Percentiles rank a stretch among this genome's conserved stretches.
These are phyloP conservation scores for Ballota nigra DNA, from an alignment of 257 asterid species.

Conservation along the genomic window DNA sequence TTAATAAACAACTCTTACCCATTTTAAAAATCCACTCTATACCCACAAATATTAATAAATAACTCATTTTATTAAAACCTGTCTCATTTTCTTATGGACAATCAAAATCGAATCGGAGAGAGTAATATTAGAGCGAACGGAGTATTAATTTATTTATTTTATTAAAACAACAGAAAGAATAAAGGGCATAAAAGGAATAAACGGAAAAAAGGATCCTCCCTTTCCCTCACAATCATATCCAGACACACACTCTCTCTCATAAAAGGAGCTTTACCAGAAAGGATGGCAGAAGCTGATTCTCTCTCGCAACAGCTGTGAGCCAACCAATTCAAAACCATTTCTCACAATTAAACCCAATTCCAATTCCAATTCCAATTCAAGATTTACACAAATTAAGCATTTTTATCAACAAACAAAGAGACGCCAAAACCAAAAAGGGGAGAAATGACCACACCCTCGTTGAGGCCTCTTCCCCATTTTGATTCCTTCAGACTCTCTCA, in stretches of 20 bases:
- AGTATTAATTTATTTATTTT: no score
- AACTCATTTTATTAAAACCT: no score
- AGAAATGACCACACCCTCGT: slow-evolving; percentile 40
- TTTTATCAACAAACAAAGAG: background rate
- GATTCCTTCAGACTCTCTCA: slow-evolving; percentile 35
- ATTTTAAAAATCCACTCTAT: no score
- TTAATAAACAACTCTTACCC: no score
- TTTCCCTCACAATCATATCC: slow-evolving; percentile 18
- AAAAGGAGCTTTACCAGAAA: slow-evolving; percentile 24
- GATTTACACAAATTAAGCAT: slow-evolving; percentile 6
- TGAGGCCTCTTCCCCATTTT: slow-evolving; percentile 40
- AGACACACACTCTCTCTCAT: background rate
- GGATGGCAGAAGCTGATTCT: slow-evolving; percentile 28
- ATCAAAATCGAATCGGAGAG: no score
- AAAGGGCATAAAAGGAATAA: slow-evolving; percentile 19
- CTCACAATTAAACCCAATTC: background rate
- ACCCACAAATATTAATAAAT: no score
- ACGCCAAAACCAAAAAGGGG: background rate
- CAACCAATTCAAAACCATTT: slow-evolving; percentile 29
- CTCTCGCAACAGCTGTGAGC: slow-evolving; percentile 32
- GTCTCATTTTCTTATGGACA: no score
- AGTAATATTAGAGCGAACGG: no score
- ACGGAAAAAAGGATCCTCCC: slow-evolving; percentile 10
- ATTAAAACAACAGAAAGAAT: background rate
- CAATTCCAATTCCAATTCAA: background rate